Conservation (phyloP, 805 yeast species). For the Yarrowia porcina region DNA sequence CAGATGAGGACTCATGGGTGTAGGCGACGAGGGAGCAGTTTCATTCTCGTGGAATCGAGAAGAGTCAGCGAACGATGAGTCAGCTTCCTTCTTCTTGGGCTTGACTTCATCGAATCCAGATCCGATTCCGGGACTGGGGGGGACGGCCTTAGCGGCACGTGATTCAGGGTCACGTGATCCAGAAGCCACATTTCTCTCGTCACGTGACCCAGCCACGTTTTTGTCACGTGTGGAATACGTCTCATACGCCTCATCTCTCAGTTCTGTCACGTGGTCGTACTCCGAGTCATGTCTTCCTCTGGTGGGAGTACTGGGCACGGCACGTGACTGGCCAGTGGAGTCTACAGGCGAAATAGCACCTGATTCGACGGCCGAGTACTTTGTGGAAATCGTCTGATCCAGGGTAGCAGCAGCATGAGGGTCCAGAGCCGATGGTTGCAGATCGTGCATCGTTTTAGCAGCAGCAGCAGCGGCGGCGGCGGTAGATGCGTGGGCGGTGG, state of each 20-base stretch:
- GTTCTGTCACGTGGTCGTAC: constrained; percentile 2
- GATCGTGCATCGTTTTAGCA: neutral
- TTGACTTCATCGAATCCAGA: constrained; percentile 1
- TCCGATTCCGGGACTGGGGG: neutral
- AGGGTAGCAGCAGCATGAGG: neutral
- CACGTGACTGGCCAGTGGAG: constrained; percentile 1
- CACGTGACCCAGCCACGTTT: neutral
- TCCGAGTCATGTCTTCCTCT: neutral
- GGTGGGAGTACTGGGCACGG: neutral
- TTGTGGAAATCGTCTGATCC: neutral
- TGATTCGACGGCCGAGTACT: neutral
- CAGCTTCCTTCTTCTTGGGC: neutral
- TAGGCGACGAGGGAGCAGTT: neutral
- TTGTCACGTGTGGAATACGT: neutral
- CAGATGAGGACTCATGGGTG: constrained; percentile 1
- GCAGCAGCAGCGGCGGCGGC: neutral
- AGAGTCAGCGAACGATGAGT: no score
- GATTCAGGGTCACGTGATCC: no score
- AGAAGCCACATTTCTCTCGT: no score
- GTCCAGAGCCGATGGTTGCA: constrained; percentile 5
- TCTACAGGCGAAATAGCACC: constrained; percentile 9
- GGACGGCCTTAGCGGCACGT: no score
- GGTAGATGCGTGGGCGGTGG: neutral
- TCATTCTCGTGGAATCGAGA: constrained; percentile 20
- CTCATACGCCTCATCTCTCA: neutral